phyloP scores from a whole-genome alignment of 139 green algal genomes.

The Dunaliella sp. region DNA sequence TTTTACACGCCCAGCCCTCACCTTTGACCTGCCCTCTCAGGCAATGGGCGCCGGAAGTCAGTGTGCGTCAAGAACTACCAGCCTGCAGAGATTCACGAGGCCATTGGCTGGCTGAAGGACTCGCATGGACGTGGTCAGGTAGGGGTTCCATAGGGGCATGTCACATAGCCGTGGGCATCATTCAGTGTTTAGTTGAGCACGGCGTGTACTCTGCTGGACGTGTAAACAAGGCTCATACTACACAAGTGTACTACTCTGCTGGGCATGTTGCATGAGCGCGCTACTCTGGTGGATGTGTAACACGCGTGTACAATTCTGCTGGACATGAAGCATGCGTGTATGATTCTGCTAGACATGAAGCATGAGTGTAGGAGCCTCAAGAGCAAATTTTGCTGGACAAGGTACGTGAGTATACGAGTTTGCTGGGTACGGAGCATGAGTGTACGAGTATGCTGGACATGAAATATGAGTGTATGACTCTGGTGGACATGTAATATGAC shows the following conservation, averaged over 20 bases:
- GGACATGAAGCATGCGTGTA: too few species aligned
- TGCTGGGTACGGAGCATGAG: too few species aligned
- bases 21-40: background rate
- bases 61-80: background rate
- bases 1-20: background rate
- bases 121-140: slow-evolving; percentile 4
- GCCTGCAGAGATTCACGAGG: background rate
- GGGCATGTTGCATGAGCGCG: background rate
- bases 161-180: background rate
- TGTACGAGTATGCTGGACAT: too few species aligned
- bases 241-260: background rate
- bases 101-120: background rate
- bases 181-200: background rate
- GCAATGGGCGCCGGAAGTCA: background rate
- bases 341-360: too few species aligned
- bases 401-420: too few species aligned
- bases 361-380: too few species aligned
- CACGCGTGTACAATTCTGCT: background rate
- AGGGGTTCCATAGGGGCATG: background rate
- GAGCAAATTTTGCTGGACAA: too few species aligned
- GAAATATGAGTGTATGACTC: too few species aligned
- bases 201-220: background rate
- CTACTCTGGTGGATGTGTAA: background rate
- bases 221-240: background rate
- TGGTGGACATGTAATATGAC: too few species aligned